Evolutionary conservation across 2,329 filamentous ascomycete species (phyloP), one percentile per base, ranked within the genome.

Genomic region (Aspergillus oerlinghausenensis): DNA sequence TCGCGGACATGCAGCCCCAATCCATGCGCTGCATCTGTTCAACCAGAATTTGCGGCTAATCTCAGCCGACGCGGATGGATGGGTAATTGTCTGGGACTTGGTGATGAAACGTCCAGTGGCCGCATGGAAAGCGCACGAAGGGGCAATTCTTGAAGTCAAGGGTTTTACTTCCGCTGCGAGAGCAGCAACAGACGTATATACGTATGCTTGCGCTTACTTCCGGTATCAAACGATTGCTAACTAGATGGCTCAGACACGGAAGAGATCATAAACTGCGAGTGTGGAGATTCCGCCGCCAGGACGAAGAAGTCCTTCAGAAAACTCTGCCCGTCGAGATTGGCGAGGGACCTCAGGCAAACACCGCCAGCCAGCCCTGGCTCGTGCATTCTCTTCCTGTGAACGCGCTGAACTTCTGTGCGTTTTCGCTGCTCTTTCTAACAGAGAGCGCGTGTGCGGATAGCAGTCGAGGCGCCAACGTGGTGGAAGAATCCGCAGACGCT

Each of bases 341-440:
- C 1, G 72, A 71, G 28, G 75, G 49, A 43, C 2, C 25, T 6
- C 42, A 72, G 49, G 72, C 56, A 28, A 40, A 60, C 35, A 25
- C 82, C 77, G 61, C 70, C 25, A 60, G 52, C 17, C 67, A 73
- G 65, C 94, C 94, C 29, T 96, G 90, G 91, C 77, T 97, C n/a
- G 73, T 96, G 23, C 84, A 96, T 73, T 83, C 89, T 3, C 77
- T 99, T 4, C 81, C 89, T 4, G 91, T 97, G 47, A 97, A 97
- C 68, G 91, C 93, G 1, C 84, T 97, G 77, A 99, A 97, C 70
- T 99, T 97, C 71, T 99, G 94, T 87, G 87, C 68, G 58, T 78
- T 57, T 69, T 74, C 61, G 6, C 69, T 67, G 47, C 58, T 59
- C 7, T 65, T 72, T 6, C 60, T 71, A 19, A 60, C 61, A 21